Conservation (phyloP, 139 green algal species). For the Spirogloea muscicola region DNA sequence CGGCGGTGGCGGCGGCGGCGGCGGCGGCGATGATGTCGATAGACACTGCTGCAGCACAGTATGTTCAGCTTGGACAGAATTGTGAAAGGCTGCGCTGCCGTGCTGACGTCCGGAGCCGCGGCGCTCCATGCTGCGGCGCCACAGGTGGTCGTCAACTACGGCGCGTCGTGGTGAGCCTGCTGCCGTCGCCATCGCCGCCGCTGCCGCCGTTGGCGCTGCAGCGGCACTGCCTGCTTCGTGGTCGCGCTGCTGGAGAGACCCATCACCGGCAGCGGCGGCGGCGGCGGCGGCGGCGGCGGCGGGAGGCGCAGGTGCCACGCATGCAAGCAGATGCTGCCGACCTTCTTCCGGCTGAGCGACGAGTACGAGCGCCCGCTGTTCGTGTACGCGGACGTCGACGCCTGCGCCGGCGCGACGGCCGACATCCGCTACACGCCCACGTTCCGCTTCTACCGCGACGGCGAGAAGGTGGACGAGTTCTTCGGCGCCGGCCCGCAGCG, state of each 20-base stretch:
- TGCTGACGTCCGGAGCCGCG: too few relatives aligned
- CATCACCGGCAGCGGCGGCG: too few relatives aligned
- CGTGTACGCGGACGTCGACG: constrained; percentile 54
- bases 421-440: constrained; percentile 54
- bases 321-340: constrained; percentile 43
- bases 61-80: too few relatives aligned
- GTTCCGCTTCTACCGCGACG: constrained; percentile 52
- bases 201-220: background rate
- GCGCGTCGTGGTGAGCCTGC: constrained; percentile 42
- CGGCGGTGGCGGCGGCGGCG: too few relatives aligned
- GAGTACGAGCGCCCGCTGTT: constrained; percentile 39
- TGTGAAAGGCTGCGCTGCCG: too few relatives aligned
- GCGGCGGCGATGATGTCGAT: too few relatives aligned
- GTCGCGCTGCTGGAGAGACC: too few relatives aligned
- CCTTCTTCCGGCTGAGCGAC: constrained; percentile 44
- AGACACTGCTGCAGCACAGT: too few relatives aligned
- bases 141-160: constrained; percentile 43
- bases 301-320: constrained; percentile 43
- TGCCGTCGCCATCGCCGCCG: too few relatives aligned
- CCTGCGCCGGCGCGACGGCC: constrained; percentile 28
- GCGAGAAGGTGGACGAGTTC: constrained; percentile 52
- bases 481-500: constrained; percentile 16
- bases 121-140: too few relatives aligned
- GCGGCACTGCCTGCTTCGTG: background rate
- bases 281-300: too few relatives aligned